Evolutionary conservation across 2,329 filamentous ascomycete genomes (phyloP), one percentile per base, ranked within the genome.

Genomic region (Colletotrichum lini): DNA sequence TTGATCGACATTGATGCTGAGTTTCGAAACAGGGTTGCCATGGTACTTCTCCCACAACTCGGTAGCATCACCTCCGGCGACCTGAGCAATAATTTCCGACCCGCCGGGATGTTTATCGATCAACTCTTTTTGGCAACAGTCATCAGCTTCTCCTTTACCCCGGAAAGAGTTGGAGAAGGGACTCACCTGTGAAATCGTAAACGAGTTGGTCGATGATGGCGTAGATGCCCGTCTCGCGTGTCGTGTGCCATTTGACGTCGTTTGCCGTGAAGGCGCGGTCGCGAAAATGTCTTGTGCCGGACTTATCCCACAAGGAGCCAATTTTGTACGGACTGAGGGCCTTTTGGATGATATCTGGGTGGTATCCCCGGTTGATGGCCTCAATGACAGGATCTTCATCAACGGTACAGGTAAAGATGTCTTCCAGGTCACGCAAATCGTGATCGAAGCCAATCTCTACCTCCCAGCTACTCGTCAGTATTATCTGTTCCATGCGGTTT

Each of bases 171-270:
- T 0, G 1, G n/a, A 38, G 8, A 9, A 5, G 15, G 7, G 10
- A 26, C 59, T 52, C 21, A 62, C 59, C 13, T 4, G 59, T 52
- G n/a, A 62, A 26, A n/a, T 62, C 35, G 16, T 50, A 62, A 2
- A 67, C 65, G 4, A n/a, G 1, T 15, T 16, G 13, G 9, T n/a
- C 38, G 38, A 67, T 53, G 23, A 67, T 45, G n/a, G 30, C 40
- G 18, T 62, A 52, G 16, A 67, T 40, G 0, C 56, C 65, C 15
- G 54, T 42, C 35, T 67, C 65, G 47, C 35, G n/a, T 10, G 23
- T 23, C n/a, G 30, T 44, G 21, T 61, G 54, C 57, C 56, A 40
- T 10, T 30, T 60, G 23, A 67, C 65, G 4, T 67, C 65, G 16
- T 21, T 50, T 8, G 5, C 18, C 2, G 56, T 67, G 45, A 67